These are phyloP conservation scores for Lactifluus subvellereus DNA, from an alignment of 768 basidiomycete genomes.

Conservation along the genomic window DNA sequence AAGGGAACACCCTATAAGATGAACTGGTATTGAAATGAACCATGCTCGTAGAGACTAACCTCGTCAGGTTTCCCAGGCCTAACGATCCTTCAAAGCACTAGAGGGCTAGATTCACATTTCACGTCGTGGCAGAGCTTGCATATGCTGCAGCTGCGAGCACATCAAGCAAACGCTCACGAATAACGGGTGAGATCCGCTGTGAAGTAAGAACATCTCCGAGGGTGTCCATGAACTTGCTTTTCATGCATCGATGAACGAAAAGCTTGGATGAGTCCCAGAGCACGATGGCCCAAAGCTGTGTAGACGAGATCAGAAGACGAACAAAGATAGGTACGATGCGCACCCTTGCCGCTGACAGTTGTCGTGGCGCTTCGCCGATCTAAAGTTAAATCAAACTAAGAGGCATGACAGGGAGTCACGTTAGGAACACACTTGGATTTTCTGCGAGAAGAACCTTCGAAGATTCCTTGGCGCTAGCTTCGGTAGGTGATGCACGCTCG, in stretches of 20 bases:
- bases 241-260: conserved; percentile 63
- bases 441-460: conserved; percentile 69
- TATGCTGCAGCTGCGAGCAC: conserved; percentile 80
- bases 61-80: conserved; percentile 83
- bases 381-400: conserved; percentile 5
- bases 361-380: conserved; percentile 22
- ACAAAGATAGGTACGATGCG: background rate
- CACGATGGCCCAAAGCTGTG: conserved; percentile 85
- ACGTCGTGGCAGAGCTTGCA: conserved; percentile 42
- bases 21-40: background rate
- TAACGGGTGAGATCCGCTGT: conserved; percentile 66
- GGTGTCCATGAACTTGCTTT: conserved; percentile 73
- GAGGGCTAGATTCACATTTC: conserved; percentile 46
- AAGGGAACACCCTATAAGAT: conserved; percentile 60
- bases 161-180: conserved; percentile 71
- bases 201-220: conserved; percentile 67
- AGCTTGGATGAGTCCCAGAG: conserved; percentile 69
- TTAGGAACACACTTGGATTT: conserved; percentile 67
- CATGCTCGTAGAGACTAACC: conserved; percentile 35
- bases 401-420: background rate
- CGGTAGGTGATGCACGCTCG: conserved; percentile 69
- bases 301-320: conserved; percentile 2
- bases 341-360: conserved; percentile 24
- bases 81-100: conserved; percentile 72
- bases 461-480: conserved; percentile 76